phyloP scores from a whole-genome alignment of 257 asterid species.

The Paulownia fortunei region DNA sequence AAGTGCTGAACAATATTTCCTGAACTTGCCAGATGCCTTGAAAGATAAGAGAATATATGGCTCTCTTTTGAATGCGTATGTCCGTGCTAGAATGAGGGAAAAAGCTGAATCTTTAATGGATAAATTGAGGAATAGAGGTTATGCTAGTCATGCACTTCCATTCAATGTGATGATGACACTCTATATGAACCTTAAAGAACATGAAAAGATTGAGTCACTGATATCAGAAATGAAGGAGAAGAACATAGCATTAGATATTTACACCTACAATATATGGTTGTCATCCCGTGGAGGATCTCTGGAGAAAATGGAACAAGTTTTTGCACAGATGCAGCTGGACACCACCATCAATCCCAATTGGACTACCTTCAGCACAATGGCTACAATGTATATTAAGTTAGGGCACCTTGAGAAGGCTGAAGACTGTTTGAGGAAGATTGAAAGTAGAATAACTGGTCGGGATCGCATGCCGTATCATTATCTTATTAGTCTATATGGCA shows the following conservation, averaged over 20 bases:
- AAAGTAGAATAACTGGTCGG: constrained; percentile 66
- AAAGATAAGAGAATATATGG: constrained; percentile 87
- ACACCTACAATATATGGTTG: constrained; percentile 89
- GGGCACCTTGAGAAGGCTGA: constrained; percentile 67
- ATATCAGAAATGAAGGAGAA: constrained; percentile 75
- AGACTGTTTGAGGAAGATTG: constrained; percentile 64
- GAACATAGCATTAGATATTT: constrained; percentile 54
- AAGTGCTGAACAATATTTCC: constrained; percentile 79
- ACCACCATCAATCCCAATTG: constrained; percentile 67
- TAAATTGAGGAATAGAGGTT: constrained; percentile 62
- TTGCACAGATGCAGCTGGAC: constrained; percentile 68
- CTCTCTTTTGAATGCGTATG: constrained; percentile 82
- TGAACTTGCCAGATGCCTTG: constrained; percentile 61
- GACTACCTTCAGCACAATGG: constrained; percentile 93
- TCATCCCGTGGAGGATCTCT: constrained; percentile 68
- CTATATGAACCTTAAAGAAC: constrained; percentile 66
- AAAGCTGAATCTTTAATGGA: constrained; percentile 82
- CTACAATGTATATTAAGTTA: constrained; percentile 63
- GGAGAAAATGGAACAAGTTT: constrained; percentile 75
- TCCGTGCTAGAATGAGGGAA: constrained; percentile 63
- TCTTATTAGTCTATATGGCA: constrained; percentile 78
- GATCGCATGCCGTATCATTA: constrained; percentile 78
- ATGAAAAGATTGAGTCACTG: constrained; percentile 58
- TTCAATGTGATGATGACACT: constrained; percentile 94
- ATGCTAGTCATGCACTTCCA: constrained; percentile 66